Percentiles rank a stretch among this genome's conserved stretches.
These are phyloP conservation scores for Penicillium paxilli DNA, from an alignment of 495 filamentous ascomycete genomes.

Conservation along the genomic window DNA sequence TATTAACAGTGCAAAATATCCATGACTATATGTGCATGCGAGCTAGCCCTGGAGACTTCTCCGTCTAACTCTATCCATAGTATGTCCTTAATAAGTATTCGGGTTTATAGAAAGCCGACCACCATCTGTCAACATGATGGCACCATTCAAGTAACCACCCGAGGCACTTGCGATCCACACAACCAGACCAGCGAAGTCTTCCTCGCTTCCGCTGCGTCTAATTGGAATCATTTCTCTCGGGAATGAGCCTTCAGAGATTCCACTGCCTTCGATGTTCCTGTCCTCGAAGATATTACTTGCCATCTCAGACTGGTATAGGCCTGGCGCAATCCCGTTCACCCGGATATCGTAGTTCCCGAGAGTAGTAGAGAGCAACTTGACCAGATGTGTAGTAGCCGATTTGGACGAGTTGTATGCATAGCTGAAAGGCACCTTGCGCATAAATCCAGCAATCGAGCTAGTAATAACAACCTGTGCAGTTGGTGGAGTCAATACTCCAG, in stretches of 20 bases:
- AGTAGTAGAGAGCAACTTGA: conserved; percentile 58
- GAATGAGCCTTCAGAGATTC: conserved; percentile 43
- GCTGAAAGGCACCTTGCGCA: conserved; percentile 53
- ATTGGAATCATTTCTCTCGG: conserved; percentile 49
- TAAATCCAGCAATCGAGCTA: conserved; percentile 61
- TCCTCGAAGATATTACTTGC: conserved; percentile 33
- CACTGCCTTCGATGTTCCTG: conserved; percentile 16
- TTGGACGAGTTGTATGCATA: conserved; percentile 67
- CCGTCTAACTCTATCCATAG: too few relatives aligned
- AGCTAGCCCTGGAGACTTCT: too few relatives aligned
- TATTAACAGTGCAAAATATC: too few relatives aligned
- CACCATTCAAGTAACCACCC: conserved; percentile 61
- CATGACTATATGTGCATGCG: too few relatives aligned
- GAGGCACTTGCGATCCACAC: conserved; percentile 63
- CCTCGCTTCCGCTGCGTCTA: conserved; percentile 50
- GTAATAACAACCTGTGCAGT: conserved; percentile 64
- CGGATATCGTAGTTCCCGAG: conserved; percentile 60
- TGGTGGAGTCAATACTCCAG: conserved; percentile 43
- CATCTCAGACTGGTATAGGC: conserved; percentile 67
- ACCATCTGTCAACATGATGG: conserved; percentile 58
- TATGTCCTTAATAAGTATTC: conserved; percentile 41
- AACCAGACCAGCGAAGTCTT: conserved; percentile 65
- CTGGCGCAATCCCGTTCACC: conserved; percentile 66
- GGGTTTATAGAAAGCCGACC: conserved; percentile 53
- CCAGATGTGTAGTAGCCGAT: conserved; percentile 61